phyloP scores from a whole-genome alignment of 2,329 filamentous ascomycete genomes.

The Trichocomaceae sp. region DNA sequence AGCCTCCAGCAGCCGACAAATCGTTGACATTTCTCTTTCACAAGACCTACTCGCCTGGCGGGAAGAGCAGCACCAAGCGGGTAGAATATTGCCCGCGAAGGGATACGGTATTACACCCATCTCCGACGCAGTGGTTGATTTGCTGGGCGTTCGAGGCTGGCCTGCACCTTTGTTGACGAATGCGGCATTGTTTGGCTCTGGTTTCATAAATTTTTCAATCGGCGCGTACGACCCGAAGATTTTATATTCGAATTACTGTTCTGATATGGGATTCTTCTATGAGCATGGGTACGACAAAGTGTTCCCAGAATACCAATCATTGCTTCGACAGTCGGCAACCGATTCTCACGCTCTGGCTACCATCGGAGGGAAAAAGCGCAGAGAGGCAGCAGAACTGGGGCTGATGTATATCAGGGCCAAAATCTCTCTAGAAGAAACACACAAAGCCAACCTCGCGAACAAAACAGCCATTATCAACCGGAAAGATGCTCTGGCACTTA shows the following conservation, averaged over 20 bases:
- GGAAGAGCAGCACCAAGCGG: slow-evolving; percentile 12
- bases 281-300: slow-evolving; percentile 22
- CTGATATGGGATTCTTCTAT: slow-evolving; percentile 22
- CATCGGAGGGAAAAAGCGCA: slow-evolving; percentile 16
- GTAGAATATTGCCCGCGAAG: slow-evolving; percentile 15
- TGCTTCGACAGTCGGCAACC: slow-evolving; percentile 11
- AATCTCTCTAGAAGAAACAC: slow-evolving; percentile 17
- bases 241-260: slow-evolving; percentile 21
- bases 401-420: slow-evolving; percentile 20
- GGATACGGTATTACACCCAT: slow-evolving; percentile 14
- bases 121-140: slow-evolving; percentile 11
- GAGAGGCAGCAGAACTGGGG: slow-evolving; percentile 14
- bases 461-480: slow-evolving; percentile 17
- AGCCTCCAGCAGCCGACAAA: neutral
- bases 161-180: slow-evolving; percentile 17
- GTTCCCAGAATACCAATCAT: slow-evolving; percentile 18
- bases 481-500: slow-evolving; percentile 18
- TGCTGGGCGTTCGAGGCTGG: slow-evolving; percentile 14
- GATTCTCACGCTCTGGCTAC: slow-evolving; percentile 12
- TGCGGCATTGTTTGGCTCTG: slow-evolving; percentile 19
- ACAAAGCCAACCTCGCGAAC: slow-evolving; percentile 14
- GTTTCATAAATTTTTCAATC: slow-evolving; percentile 18
- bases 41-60: slow-evolving; percentile 13
- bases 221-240: slow-evolving; percentile 19
- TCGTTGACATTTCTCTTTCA: slow-evolving; percentile 7